A percentile compares a stretch with the other conserved stretches of the same genome.
These are phyloP conservation scores for Turritis glabra DNA, from an alignment of 345 rosid species.

Conservation along the genomic window DNA sequence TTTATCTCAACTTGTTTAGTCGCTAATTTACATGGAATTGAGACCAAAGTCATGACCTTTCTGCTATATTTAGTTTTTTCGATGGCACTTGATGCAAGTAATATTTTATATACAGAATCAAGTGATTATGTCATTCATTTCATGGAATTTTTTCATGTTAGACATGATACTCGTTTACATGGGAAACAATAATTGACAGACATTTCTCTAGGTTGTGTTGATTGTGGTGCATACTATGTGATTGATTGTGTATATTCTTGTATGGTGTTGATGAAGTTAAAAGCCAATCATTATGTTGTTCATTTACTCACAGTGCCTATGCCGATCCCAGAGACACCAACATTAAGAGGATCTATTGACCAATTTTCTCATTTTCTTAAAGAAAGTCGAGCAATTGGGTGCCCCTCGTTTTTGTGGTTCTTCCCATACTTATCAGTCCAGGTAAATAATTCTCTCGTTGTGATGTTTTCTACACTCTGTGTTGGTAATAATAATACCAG, in stretches of 20 bases:
- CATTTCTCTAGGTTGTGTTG: background rate
- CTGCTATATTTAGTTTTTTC: background rate
- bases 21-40: background rate
- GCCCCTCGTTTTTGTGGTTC: slow-evolving; percentile 82
- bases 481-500: background rate
- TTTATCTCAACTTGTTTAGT: background rate
- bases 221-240: background rate
- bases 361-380: slow-evolving; percentile 56
- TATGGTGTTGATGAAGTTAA: slow-evolving; percentile 1
- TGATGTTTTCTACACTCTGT: background rate
- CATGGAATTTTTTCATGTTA: background rate
- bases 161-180: background rate
- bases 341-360: slow-evolving; percentile 62
- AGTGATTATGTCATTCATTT: background rate
- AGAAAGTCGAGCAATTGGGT: slow-evolving; percentile 64
- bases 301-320: slow-evolving; percentile 68
- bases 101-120: background rate
- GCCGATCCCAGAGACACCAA: slow-evolving; percentile 73
- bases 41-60: background rate
- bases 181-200: background rate
- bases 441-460: slow-evolving; percentile 40
- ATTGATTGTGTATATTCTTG: background rate
- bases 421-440: slow-evolving; percentile 63
- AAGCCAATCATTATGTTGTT: background rate
- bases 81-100: background rate